Conservation (phyloP, 192 early-diverging fungal genomes). For the Gamsiella multidivaricata region DNA sequence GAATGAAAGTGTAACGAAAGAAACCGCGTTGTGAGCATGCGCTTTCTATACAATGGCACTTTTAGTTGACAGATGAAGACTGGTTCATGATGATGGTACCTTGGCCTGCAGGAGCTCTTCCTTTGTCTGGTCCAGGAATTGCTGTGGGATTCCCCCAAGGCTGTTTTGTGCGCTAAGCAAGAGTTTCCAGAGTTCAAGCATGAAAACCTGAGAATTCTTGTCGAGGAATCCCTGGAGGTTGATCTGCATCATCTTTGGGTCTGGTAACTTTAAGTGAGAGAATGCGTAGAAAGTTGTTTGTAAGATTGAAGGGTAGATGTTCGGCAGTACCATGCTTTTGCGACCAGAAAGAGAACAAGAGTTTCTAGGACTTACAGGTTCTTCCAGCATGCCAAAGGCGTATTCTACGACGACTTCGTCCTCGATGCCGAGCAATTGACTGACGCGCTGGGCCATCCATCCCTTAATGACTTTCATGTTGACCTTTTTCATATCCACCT, state of each 20-base stretch:
- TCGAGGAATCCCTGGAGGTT: conserved; percentile 95
- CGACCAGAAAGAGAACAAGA: conserved; percentile 1
- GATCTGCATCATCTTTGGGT: conserved; percentile 93
- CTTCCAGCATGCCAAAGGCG: conserved; percentile 85
- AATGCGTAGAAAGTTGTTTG: conserved; percentile 1
- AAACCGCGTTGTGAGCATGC: background rate
- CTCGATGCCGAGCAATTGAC: conserved; percentile 85
- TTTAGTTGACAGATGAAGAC: background rate
- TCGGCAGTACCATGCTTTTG: no score
- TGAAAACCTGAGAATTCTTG: conserved; percentile 80
- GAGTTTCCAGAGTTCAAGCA: conserved; percentile 90
- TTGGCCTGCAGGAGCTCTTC: conserved; percentile 73
- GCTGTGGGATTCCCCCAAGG: conserved; percentile 84
- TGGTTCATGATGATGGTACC: conserved; percentile 24
- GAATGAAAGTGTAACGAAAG: background rate
- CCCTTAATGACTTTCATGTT: conserved; percentile 87
- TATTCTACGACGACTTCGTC: conserved; percentile 95
- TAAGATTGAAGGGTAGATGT: no score
- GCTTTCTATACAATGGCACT: background rate
- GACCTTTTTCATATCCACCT: conserved; percentile 91
- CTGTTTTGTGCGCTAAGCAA: conserved; percentile 88
- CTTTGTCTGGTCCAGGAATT: conserved; percentile 89
- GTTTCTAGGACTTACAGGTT: conserved; percentile 57
- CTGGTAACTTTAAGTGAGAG: conserved; percentile 64
- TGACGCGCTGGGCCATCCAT: conserved; percentile 84